phyloP scores from a whole-genome alignment of 345 rosid genomes.

The Cardamine chenopodiifolia region DNA sequence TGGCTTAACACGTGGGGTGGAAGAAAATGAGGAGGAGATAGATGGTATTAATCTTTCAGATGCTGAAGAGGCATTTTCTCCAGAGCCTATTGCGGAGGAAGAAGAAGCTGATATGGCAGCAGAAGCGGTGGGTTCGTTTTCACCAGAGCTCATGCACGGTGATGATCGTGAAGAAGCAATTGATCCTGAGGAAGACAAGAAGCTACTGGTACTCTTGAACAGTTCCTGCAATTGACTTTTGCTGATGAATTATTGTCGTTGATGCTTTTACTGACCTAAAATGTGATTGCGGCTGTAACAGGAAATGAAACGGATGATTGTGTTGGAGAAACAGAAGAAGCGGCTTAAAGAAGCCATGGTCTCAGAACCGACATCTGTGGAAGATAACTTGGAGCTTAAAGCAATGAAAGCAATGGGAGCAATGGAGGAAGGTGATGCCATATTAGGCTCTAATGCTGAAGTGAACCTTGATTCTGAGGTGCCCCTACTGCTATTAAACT shows the following conservation, averaged over 20 bases:
- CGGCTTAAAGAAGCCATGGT: slow-evolving; percentile 72
- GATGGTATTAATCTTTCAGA: slow-evolving; percentile 49
- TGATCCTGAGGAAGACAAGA: slow-evolving; percentile 94
- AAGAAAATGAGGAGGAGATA: slow-evolving; percentile 59
- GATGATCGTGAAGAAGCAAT: slow-evolving; percentile 85
- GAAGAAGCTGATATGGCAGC: slow-evolving; percentile 59
- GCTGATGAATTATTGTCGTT: not conserved
- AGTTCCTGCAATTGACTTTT: not conserved
- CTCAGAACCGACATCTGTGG: slow-evolving; percentile 67
- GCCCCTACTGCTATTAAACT: not conserved
- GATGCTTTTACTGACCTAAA: slow-evolving; percentile 20
- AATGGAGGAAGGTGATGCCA: slow-evolving; percentile 96
- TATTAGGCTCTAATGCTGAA: slow-evolving; percentile 91
- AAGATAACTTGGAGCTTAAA: slow-evolving; percentile 83
- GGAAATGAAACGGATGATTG: slow-evolving; percentile 72
- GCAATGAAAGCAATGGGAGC: slow-evolving; percentile 94
- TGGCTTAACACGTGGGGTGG: slow-evolving; percentile 47
- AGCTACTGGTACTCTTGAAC: slow-evolving; percentile 57
- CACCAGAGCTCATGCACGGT: slow-evolving; percentile 84
- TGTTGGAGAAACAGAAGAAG: slow-evolving; percentile 73
- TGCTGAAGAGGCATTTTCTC: slow-evolving; percentile 57
- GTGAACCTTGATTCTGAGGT: slow-evolving; percentile 92
- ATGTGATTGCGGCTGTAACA: slow-evolving; percentile 39
- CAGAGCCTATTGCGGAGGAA: slow-evolving; percentile 61
- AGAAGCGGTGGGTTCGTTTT: slow-evolving; percentile 82